Percentiles rank a stretch among this genome's conserved stretches.
These are phyloP conservation scores for Iberis pinnata DNA, from an alignment of 345 rosid genomes.

Conservation along the genomic window DNA sequence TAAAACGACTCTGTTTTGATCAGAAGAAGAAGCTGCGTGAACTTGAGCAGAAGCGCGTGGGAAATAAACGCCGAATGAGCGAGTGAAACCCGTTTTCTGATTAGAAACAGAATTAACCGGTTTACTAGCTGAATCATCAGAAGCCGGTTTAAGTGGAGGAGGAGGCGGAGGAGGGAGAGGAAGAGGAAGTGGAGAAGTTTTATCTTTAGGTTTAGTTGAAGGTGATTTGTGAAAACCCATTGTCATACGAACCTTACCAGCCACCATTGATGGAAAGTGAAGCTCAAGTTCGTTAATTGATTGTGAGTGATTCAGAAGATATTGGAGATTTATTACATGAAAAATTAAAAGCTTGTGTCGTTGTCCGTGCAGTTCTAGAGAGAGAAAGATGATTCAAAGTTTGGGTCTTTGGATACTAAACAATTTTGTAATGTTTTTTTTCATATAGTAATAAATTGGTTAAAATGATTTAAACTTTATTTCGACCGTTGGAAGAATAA, in stretches of 20 bases:
- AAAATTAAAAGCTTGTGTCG: constrained; percentile 32
- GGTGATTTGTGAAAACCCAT: constrained; percentile 87
- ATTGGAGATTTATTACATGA: constrained; percentile 30
- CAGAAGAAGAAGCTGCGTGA: constrained; percentile 48
- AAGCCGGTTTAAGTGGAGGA: constrained; percentile 34
- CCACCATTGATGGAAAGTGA: constrained; percentile 49
- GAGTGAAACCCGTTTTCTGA: constrained; percentile 47
- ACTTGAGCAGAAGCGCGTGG: constrained; percentile 96
- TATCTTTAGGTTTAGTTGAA: constrained; percentile 24
- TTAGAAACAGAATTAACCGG: not conserved
- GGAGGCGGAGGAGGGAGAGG: constrained; percentile 36
- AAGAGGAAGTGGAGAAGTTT: constrained; percentile 21
- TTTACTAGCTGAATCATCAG: constrained; percentile 22
- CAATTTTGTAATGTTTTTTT: not conserved
- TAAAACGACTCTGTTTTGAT: constrained; percentile 42
- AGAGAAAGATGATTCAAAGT: constrained; percentile 31
- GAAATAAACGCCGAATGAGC: constrained; percentile 79
- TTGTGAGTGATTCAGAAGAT: constrained; percentile 7
- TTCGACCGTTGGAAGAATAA: constrained; percentile 34
- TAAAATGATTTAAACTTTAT: constrained; percentile 5
- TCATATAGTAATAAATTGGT: constrained; percentile 3
- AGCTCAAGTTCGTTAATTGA: constrained; percentile 1
- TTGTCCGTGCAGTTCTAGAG: constrained; percentile 26
- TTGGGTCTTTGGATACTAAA: constrained; percentile 17
- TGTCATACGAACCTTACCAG: constrained; percentile 74